Base-by-base conservation (phyloP, 257 asterid species). In the Solanum clarkiae region DNA sequence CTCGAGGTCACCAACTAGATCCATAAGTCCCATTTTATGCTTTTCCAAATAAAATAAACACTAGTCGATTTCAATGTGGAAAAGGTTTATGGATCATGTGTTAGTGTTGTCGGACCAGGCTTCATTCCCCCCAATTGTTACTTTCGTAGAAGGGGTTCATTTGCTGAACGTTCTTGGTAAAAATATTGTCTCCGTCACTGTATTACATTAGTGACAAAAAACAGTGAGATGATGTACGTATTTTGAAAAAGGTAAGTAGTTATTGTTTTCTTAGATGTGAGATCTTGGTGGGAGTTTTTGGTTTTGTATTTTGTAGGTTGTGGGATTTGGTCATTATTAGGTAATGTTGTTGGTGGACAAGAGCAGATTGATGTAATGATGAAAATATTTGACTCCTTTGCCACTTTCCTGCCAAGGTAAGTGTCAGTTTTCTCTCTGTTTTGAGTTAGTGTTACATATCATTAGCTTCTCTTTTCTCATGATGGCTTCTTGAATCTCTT, bases 81-180 rank as follows among this genome's bases (percentile, higher is more conserved):
- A 47, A 45, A 14, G 42, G 62, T 49, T 66, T 65, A 57, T 53
- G 88, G 91, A 88, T 91, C 92, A 62, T 86, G 79, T 10, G 87
- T 90, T 89, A n/a, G 89, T 84, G 93, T 89, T 92, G 90, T 95
- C 98, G 98, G 98, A 95, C 98, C 98, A 95, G 98, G 98, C 98
- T 95, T 95, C 98, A 95, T 94, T 95, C 98, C 98, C 98, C 98
- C 95, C 94, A 95, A 93, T 88, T 89, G 86, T 80, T 57, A 91
- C 95, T 94, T 90, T 94, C 71, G 2, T 29, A 7, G 9, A 65
- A 26, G 18, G 18, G 20, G 71, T 13, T 65, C 20, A 65, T 62
- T 22, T 26, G 10, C 13, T 60, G 13, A 60, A 60, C 8, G 13
- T 63, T 63, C 18, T 24, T 2, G 4, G 1, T 66, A 16, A 7